phyloP scores from a whole-genome alignment of 768 basidiomycete genomes.

The Lyophyllum shimeji region DNA sequence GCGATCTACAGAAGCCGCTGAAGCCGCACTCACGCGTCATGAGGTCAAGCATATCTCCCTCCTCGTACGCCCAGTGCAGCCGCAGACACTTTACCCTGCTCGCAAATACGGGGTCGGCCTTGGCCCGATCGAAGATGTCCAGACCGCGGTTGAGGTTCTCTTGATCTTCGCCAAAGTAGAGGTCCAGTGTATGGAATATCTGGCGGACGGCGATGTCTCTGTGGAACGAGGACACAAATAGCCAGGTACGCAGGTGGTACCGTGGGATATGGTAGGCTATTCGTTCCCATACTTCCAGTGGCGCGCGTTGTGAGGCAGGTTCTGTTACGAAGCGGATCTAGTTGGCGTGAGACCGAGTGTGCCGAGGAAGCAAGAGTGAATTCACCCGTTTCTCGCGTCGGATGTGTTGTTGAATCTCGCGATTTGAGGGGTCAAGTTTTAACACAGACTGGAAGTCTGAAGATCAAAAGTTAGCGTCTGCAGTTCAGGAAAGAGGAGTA shows the following conservation, averaged over 20 bases:
- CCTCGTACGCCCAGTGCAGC: conserved; percentile 70
- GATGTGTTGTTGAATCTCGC: conserved; percentile 48
- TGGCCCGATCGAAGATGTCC: conserved; percentile 68
- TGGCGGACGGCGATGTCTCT: conserved; percentile 62
- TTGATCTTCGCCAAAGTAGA: conserved; percentile 66
- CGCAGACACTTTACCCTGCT: conserved; percentile 56
- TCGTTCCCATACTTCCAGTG: conserved; percentile 67
- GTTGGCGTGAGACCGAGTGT: conserved; percentile 3
- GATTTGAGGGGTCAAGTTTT: conserved; percentile 60
- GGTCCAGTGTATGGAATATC: conserved; percentile 67
- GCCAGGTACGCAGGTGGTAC: conserved; percentile 68
- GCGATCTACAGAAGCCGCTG: neutral
- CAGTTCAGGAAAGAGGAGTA: neutral
- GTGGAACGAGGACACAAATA: conserved; percentile 63
- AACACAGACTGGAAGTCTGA: conserved; percentile 61
- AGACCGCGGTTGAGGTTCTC: conserved; percentile 60
- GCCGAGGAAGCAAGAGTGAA: neutral
- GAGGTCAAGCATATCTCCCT: conserved; percentile 60
- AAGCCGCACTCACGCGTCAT: conserved; percentile 31
- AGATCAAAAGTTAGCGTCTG: neutral
- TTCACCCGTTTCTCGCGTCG: conserved; percentile 47
- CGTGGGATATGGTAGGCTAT: conserved; percentile 63
- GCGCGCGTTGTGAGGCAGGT: conserved; percentile 61
- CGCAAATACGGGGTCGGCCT: conserved; percentile 60
- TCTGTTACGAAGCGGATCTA: conserved; percentile 55